A percentile compares a stretch with the other conserved stretches of the same genome.
Conservation (phyloP, 2,329 filamentous ascomycete genomes). For the Stachybotrys chlorohalonatus region DNA sequence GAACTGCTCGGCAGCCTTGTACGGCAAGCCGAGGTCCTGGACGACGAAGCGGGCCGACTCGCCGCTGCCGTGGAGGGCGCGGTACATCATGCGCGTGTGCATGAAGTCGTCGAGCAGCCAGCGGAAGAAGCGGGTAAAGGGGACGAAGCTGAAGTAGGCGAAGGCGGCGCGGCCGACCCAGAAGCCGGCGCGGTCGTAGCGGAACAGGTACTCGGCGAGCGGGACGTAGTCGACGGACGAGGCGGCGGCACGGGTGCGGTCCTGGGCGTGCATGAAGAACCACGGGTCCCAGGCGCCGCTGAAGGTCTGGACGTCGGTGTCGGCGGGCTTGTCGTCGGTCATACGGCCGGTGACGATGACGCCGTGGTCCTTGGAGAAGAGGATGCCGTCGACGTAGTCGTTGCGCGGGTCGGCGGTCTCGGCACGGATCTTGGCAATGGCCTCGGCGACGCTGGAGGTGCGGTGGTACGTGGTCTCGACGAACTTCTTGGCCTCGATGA, state of each 20-base stretch:
- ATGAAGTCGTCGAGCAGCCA: slow-evolving; percentile 65
- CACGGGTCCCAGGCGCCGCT: slow-evolving; percentile 57
- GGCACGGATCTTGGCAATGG: slow-evolving; percentile 37
- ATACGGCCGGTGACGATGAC: slow-evolving; percentile 58
- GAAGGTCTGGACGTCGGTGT: slow-evolving; percentile 40
- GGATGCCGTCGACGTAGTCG: slow-evolving; percentile 68
- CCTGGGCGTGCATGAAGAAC: slow-evolving; percentile 65
- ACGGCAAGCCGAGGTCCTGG: slow-evolving; percentile 56
- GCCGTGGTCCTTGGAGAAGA: slow-evolving; percentile 52
- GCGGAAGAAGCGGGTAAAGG: slow-evolving; percentile 56
- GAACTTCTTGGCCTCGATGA: slow-evolving; percentile 50
- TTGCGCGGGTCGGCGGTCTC: slow-evolving; percentile 34
- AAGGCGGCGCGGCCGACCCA: slow-evolving; percentile 62
- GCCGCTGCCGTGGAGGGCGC: slow-evolving; percentile 58
- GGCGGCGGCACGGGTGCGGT: slow-evolving; percentile 23
- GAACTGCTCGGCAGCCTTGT: slow-evolving; percentile 40
- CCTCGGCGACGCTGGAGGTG: slow-evolving; percentile 36
- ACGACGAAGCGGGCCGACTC: slow-evolving; percentile 57
- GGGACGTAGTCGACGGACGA: slow-evolving; percentile 41
- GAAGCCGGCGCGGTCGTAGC: slow-evolving; percentile 68
- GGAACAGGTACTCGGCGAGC: slow-evolving; percentile 64
- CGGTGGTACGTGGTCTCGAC: slow-evolving; percentile 56
- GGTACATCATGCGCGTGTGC: slow-evolving; percentile 67
- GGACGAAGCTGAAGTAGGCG: slow-evolving; percentile 54
- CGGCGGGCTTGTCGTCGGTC: slow-evolving; percentile 40